These are phyloP conservation scores for Xylaria sp. DNA, from an alignment of 2,329 filamentous ascomycete genomes.

Conservation along the genomic window DNA sequence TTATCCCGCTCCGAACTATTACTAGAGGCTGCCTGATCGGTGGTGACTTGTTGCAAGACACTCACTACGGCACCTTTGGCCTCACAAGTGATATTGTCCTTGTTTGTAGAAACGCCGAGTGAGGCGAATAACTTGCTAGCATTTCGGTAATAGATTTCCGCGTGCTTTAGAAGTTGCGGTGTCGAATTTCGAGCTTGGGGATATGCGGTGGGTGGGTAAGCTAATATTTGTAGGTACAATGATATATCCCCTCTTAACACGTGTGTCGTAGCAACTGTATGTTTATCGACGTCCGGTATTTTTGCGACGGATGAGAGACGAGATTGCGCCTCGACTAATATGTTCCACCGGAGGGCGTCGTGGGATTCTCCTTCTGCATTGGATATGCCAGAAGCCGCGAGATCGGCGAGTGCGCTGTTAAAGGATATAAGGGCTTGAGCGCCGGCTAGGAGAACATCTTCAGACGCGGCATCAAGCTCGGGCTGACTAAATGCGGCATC, in stretches of 20 bases:
- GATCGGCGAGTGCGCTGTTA: slow-evolving; percentile 35
- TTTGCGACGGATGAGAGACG: slow-evolving; percentile 27
- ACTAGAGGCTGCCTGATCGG: background rate
- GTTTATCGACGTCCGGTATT: slow-evolving; percentile 11
- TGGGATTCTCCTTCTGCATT: slow-evolving; percentile 2
- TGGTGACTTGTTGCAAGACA: slow-evolving; percentile 20
- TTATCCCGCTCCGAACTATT: slow-evolving; percentile 18
- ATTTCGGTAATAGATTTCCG: slow-evolving; percentile 42
- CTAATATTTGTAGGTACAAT: slow-evolving; percentile 36
- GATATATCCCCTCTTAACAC: slow-evolving; percentile 39
- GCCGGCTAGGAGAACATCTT: slow-evolving; percentile 33
- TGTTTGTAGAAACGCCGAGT: background rate
- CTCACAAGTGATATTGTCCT: slow-evolving; percentile 23
- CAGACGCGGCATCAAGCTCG: slow-evolving; percentile 29
- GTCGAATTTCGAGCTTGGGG: slow-evolving; percentile 31
- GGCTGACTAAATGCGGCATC: slow-evolving; percentile 36
- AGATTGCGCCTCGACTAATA: slow-evolving; percentile 33
- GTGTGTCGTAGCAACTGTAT: slow-evolving; percentile 36
- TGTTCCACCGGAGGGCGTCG: slow-evolving; percentile 37
- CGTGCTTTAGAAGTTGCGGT: slow-evolving; percentile 37
- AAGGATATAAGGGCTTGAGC: slow-evolving; percentile 38
- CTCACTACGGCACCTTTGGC: slow-evolving; percentile 27
- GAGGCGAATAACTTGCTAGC: slow-evolving; percentile 35
- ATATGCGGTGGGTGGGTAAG: slow-evolving; percentile 34
- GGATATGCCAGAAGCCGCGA: background rate